phyloP scores from a whole-genome alignment of 2,329 filamentous ascomycete genomes.

The Nectriaceae sp. region DNA sequence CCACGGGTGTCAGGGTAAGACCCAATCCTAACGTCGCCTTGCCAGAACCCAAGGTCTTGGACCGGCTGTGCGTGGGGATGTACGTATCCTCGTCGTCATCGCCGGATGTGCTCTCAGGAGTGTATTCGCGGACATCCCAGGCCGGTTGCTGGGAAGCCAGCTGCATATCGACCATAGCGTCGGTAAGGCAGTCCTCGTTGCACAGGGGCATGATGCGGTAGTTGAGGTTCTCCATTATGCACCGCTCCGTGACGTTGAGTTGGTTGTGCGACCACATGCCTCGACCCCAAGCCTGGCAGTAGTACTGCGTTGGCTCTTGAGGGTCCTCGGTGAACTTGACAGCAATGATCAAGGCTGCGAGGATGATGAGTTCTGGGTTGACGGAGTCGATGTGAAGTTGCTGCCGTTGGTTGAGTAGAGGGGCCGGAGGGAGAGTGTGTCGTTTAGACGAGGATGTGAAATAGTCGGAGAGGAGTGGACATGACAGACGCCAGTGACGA shows the following conservation, averaged over 20 bases:
- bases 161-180: slow-evolving; percentile 65
- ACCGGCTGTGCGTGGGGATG: slow-evolving; percentile 35
- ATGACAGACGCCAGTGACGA: slow-evolving; percentile 61
- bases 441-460: slow-evolving; percentile 39
- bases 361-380: slow-evolving; percentile 62
- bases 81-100: slow-evolving; percentile 30
- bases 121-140: slow-evolving; percentile 28
- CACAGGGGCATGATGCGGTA: slow-evolving; percentile 65
- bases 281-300: slow-evolving; percentile 55
- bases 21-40: slow-evolving; percentile 24
- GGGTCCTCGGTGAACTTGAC: slow-evolving; percentile 66
- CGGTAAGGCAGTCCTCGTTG: slow-evolving; percentile 55
- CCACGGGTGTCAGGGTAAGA: slow-evolving; percentile 28
- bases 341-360: slow-evolving; percentile 65
- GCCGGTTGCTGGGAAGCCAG: slow-evolving; percentile 48
- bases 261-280: slow-evolving; percentile 61
- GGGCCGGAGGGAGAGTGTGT: slow-evolving; percentile 49
- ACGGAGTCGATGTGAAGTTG: slow-evolving; percentile 62
- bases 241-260: slow-evolving; percentile 64
- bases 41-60: slow-evolving; percentile 34
- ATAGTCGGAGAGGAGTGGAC: slow-evolving; percentile 46
- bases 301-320: slow-evolving; percentile 55
- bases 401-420: slow-evolving; percentile 31
- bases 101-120: slow-evolving; percentile 31
- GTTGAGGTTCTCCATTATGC: slow-evolving; percentile 64